phyloP scores from a whole-genome alignment of 2,329 filamentous ascomycete genomes.

The Samsoniella hepiali region DNA sequence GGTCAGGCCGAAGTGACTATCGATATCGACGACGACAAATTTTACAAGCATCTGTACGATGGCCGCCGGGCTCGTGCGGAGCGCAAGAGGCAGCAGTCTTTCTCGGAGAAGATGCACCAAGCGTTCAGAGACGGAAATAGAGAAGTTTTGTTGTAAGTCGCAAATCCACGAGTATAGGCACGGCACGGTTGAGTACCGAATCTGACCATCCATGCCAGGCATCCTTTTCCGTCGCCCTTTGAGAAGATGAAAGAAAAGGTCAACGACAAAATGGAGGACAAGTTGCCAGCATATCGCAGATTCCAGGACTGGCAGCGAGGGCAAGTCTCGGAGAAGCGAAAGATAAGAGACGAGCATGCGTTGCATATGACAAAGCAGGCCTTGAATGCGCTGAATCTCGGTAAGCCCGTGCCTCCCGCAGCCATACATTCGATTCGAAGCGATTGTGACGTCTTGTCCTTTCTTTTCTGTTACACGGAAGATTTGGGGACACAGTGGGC shows the following conservation, averaged over 20 bases:
- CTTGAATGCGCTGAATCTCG: background rate
- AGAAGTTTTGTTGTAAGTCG: too few relatives aligned
- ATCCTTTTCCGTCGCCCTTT: background rate
- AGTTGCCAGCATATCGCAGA: background rate
- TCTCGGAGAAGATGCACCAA: too few relatives aligned
- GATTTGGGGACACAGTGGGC: background rate
- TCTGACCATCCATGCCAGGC: too few relatives aligned
- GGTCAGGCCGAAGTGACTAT: too few relatives aligned
- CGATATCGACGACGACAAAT: too few relatives aligned
- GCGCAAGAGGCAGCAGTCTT: too few relatives aligned
- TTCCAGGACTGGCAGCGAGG: background rate
- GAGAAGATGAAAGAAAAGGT: background rate
- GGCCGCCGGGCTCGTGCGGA: too few relatives aligned
- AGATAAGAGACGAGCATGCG: background rate
- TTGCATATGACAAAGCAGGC: background rate
- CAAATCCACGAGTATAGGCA: too few relatives aligned
- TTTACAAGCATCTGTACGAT: too few relatives aligned
- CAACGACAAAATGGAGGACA: background rate
- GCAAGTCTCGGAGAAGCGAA: background rate
- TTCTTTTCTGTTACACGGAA: too few relatives aligned
- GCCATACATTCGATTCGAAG: background rate
- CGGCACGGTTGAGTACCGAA: too few relatives aligned
- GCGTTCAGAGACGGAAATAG: too few relatives aligned
- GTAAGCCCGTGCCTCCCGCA: background rate
- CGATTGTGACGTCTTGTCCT: background rate